Conservation (phyloP, 2,329 filamentous ascomycete species). For the Xylaria sp. region DNA sequence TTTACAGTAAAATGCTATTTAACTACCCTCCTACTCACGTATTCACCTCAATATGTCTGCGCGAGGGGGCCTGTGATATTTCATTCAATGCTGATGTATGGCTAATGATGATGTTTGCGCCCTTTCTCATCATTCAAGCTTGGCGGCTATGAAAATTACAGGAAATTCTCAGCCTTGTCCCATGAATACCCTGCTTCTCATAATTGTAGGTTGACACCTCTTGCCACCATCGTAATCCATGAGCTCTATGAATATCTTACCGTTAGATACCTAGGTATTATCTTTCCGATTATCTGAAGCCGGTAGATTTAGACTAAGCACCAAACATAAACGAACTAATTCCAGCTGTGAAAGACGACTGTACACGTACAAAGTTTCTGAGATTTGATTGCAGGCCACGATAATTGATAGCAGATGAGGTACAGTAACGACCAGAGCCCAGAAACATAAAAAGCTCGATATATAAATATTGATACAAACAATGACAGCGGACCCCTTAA, state of each 20-base stretch:
- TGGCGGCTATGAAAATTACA: not conserved
- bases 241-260: not conserved
- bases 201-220: too few relatives aligned
- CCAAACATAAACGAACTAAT: not conserved
- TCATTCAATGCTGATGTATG: not conserved
- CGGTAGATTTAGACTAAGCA: too few relatives aligned
- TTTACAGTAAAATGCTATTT: not conserved
- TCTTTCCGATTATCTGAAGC: too few relatives aligned
- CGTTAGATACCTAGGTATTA: too few relatives aligned
- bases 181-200: not conserved
- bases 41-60: not conserved
- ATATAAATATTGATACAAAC: slow-evolving; percentile 18
- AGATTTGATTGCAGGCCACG: not conserved
- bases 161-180: not conserved
- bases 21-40: too few relatives aligned
- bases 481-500: not conserved
- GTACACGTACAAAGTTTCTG: not conserved
- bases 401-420: not conserved
- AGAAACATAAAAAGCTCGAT: not conserved
- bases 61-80: not conserved
- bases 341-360: not conserved
- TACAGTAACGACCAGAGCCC: not conserved
- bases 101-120: not conserved
- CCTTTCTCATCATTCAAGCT: not conserved
- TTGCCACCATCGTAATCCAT: not conserved